Base-by-base conservation (phyloP, 768 basidiomycete species). In the Podaxis carcinomalis region DNA sequence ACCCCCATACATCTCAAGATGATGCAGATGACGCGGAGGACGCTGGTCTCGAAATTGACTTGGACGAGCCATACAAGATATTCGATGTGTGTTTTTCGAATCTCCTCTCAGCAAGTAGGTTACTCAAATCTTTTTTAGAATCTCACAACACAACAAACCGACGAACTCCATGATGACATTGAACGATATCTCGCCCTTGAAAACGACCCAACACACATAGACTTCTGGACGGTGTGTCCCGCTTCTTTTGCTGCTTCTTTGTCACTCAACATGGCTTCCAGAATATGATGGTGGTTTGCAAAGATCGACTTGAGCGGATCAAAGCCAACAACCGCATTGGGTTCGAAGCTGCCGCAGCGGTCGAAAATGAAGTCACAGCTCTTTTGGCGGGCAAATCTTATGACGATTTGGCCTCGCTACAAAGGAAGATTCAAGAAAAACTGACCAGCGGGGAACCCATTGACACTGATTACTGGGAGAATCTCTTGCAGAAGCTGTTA, bases 231-330 rank as follows among this genome's bases (percentile, higher is more conserved):
- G 63, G 95, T 94, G 72, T 70, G 42, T 11, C 32, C 44, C 63
- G 58, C 13, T 40, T 21, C 6, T 49, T n/a, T 46, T 14, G 55
- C 59, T 14, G 5, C 5, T 44, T 16, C n/a, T 21, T 58, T 2
- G 35, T 62, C 5, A 54, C 54, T 42, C 25, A 40, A 25, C 13
- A 9, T 10, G 35, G 13, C 32, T 28, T 23, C 4, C 67, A 97
- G 92, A 91, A 97, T 67, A 97, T 99, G 93, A 91, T 95, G 86
- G 92, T 96, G 7, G 89, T 99, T 3, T 97, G 94, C 74, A 92
- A 93, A 68, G 90, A 96, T 71, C 87, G 89, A 19, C 72, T 98
- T 28, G 94, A 97, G 52, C 80, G 84, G 42, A 83, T 95, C 67
- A 85, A 83, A 66, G 76, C 74, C 40, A 82, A 78, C 71, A 81